Base-by-base conservation (phyloP, 2,329 filamentous ascomycete species). In the Calonectria ilicicola region DNA sequence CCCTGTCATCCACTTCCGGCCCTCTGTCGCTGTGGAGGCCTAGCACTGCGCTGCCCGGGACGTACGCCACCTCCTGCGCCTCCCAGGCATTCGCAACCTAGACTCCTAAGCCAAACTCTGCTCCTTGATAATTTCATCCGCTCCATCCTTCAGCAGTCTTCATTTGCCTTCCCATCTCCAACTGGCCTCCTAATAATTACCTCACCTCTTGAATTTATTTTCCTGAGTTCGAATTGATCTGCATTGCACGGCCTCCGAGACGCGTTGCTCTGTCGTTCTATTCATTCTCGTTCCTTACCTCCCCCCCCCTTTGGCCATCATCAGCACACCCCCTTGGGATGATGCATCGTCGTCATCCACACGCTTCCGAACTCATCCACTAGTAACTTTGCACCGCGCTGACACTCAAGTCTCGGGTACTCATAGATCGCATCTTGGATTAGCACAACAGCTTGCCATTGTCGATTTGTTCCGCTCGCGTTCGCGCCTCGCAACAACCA, bases 1-100 rank as follows among this genome's bases (percentile, higher is more conserved):
- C 65, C 69, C 62, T 66, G 64, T 66, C 46, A 21, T 42, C 27
- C 46, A 40, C 21, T 40, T 35, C 21, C 21, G 32, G 32, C 44
- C 21, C 29, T 65, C 40, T 44, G 62, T 35, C 42, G 27, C 42
- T 47, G 27, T 65, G 38, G 42, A 51, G 29, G 42, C 23, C 63
- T 21, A 40, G 44, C 21, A 56, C 69, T 73, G 60, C 26, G 26
- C 29, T 51, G 49, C 53, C 76, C 77, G 74, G 76, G 75, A 75
- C 77, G 75, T 23, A 76, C 78, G 78, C 78, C 78, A 80, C 78
- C 78, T 79, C 78, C 76, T 79, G 78, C 78, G 74, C 73, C 75
- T 74, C 76, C 75, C 78, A 75, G 73, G 70, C 69, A 72, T 79
- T 72, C 74, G 73, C 67, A 70, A 78, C 72, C 71, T 65, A 38